Evolutionary conservation across 139 green algal species (phyloP), one percentile per base, ranked within the genome.

Genomic region (Ulvella scutata): DNA sequence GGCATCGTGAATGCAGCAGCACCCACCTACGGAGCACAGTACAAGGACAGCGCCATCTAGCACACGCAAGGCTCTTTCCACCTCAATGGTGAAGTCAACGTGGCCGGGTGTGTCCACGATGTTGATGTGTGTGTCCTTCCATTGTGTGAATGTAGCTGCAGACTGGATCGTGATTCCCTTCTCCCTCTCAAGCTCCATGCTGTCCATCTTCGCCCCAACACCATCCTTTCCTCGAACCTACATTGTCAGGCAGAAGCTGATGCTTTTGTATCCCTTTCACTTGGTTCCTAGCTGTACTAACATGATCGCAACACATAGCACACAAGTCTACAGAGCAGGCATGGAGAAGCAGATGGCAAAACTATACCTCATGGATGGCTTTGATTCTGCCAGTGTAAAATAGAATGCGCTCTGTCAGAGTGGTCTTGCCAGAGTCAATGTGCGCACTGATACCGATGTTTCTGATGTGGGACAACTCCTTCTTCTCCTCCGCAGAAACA

Each of bases 161-260:
- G 86, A 95, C 83, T 98, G 94, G 75, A 99, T 99, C 67, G 95
- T 99, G 87, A 99, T 99, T 40, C 95, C 95, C 83, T 99, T 99
- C 79, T 99, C 95, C 0, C 95, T 78, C 81, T 99, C 95, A 35
- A 99, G 82, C 43, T 99, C 95, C 95, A 98, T 98, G 72, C 78
- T 85, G 77, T 98, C 95, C 95, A 99, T 98, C 74, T 97, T 99
- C 29, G 95, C 95, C 2, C 95, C 95, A 34, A 99, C 94, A 38
- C 95, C 95, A 77, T 99, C 95, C 80, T 94, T 96, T 38, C 95
- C 95, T 23, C 89, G 80, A 72, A 98, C 93, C 92, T 95, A 67
- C 43, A 7, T n/a, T 28, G 20, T 3, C 3, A 23, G n/a, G n/a
- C n/a, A n/a, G n/a, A n/a, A n/a, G n/a, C n/a, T n/a, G n/a, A n/a